Percentiles rank a stretch among this genome's conserved stretches.
Evolutionary conservation across 2,329 filamentous ascomycete species (phyloP).

Genomic region (Cladosporium oxysporum): DNA sequence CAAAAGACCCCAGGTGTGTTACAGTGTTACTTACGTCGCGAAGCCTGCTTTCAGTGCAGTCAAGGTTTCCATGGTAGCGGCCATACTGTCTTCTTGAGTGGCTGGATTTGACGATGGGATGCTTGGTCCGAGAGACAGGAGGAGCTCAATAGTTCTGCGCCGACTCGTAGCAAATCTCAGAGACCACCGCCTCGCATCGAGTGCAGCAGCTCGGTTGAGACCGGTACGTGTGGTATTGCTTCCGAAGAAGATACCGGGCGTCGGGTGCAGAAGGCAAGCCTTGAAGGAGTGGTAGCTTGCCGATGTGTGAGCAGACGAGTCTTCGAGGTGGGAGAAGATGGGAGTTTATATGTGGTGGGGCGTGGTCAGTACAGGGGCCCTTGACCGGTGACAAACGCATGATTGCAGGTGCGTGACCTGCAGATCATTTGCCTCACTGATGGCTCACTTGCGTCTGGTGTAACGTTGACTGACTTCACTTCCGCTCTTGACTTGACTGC

Average conservation of each 20-base stretch:
- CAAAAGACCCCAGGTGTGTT: too few species aligned
- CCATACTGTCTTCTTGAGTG: too few species aligned
- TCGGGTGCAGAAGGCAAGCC: slow-evolving; percentile 13
- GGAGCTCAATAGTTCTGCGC: not conserved
- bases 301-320: not conserved
- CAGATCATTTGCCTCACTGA: not conserved
- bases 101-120: too few species aligned
- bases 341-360: not conserved
- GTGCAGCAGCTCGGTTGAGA: not conserved
- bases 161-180: not conserved
- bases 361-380: not conserved
- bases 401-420: not conserved
- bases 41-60: not conserved
- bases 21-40: not conserved
- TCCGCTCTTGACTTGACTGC: not conserved
- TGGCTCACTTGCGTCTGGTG: not conserved
- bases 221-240: slow-evolving; percentile 1
- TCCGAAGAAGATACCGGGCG: slow-evolving; percentile 12
- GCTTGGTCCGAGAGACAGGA: too few species aligned
- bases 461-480: not conserved
- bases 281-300: not conserved
- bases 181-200: slow-evolving; percentile 5
- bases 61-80: not conserved
- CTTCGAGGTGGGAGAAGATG: not conserved
- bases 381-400: not conserved